Base-by-base conservation (phyloP, 2,329 filamentous ascomycete genomes). In the Arthrobotrys iridis region DNA sequence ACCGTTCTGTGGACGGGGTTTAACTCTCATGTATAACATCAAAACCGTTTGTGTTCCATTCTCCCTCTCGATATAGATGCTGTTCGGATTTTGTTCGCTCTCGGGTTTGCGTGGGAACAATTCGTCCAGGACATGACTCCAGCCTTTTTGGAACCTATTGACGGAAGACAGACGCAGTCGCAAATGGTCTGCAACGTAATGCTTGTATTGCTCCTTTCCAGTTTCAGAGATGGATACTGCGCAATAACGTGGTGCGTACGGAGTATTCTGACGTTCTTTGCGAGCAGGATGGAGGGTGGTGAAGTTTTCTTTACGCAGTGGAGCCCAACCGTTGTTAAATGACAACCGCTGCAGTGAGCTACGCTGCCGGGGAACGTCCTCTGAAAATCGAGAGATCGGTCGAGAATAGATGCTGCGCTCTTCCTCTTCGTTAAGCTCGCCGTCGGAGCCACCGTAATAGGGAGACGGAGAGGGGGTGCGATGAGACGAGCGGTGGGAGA, bases 1-100 rank as follows among this genome's bases (percentile, higher is more conserved):
- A 60, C 70, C 4, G 18, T 62, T 28, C 1, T 15, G 35, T 1
- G 70, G 70, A 3, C 52, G 35, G 6, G 40, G 28, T 3, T 45
- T 37, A 4, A 63, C 33, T 22, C 62, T 28, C 62, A 74, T 74
- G 62, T 63, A 74, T 5, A 74, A 20, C 70, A 74, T 74, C 13
- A 74, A 11, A 2, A 67, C 24, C 5, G 60, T 33, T 6, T 4
- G 33, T 10, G 2, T 13, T 2, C 24, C 46, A 5, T 28, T 20
- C 24, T 67, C 37, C 1, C 70, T 43, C 8, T 33, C 28, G 22
- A 67, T 15, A 15, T 28, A 45, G 0, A 40, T 43, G 6, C 26
- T 43, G 4, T 24, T 15, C 0, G 48, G 33, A 8, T 46, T 40
- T 6, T 18, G 15, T 1, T 20, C 8, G 8, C 7, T 11, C 1